Percentiles rank a stretch among this genome's conserved stretches.
Evolutionary conservation across 192 early-diverging fungal species (phyloP).

Genomic region (Linnemannia elongata): DNA sequence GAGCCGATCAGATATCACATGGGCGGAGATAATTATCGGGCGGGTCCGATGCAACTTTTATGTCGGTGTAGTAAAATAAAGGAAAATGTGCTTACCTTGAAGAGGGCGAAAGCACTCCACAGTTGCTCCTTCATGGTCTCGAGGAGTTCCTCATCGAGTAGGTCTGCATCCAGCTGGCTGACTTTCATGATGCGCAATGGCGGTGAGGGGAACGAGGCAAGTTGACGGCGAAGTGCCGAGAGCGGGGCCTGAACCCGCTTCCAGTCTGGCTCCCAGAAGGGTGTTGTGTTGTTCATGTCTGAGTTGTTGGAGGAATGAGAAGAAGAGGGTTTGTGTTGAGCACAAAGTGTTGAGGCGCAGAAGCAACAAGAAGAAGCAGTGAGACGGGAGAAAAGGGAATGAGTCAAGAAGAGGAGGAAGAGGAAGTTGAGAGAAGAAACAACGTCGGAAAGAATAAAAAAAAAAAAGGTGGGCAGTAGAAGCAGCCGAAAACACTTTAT

Average conservation of each 20-base stretch:
- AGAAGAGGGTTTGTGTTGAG: neutral
- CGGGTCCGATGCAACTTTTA: neutral
- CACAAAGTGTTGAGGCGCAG: neutral
- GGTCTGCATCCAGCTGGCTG: conserved; percentile 86
- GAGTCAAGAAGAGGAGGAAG: neutral
- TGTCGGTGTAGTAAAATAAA: neutral
- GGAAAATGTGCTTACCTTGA: conserved; percentile 62
- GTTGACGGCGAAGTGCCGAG: conserved; percentile 60
- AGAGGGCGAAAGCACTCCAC: conserved; percentile 75
- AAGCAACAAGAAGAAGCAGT: neutral
- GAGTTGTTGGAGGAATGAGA: neutral
- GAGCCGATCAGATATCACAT: conserved; percentile 15
- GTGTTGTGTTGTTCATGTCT: conserved; percentile 27
- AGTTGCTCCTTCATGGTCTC: conserved; percentile 85
- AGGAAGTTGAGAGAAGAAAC: neutral
- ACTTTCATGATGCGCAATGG: conserved; percentile 79
- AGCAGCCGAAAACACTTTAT: conserved; percentile 1
- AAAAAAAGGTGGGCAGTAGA: neutral
- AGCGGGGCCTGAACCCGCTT: conserved; percentile 64
- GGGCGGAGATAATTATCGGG: conserved; percentile 16
- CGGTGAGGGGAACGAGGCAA: conserved; percentile 64
- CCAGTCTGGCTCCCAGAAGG: conserved; percentile 68
- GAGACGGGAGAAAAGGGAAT: neutral
- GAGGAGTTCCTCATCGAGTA: conserved; percentile 84
- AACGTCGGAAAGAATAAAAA: conserved; percentile 1